A percentile compares a stretch with the other conserved stretches of the same genome.
phyloP scores from a whole-genome alignment of 805 yeast species.

The Ogataea polymorpha region DNA sequence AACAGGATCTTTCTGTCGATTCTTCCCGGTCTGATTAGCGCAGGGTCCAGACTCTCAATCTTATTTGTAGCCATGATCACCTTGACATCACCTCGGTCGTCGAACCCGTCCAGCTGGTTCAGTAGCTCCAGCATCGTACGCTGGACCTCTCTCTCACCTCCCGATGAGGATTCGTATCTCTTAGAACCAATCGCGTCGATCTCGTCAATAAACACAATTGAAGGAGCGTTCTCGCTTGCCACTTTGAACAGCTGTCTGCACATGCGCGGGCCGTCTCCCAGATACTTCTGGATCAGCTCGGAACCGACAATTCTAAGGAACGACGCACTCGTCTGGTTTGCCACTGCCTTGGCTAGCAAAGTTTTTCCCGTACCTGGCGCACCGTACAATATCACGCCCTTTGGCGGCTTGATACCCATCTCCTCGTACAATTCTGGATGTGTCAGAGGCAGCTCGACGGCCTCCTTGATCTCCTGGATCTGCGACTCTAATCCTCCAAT shows the following conservation, averaged over 20 bases:
- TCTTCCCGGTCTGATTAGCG: conserved; percentile 94
- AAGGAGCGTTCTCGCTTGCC: conserved; percentile 96
- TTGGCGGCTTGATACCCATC: conserved; percentile 98
- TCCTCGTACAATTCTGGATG: conserved; percentile 95
- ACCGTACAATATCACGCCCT: conserved; percentile 95
- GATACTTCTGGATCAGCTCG: conserved; percentile 91
- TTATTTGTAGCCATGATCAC: conserved; percentile 98
- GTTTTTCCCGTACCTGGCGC: conserved; percentile 99
- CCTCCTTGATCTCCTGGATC: conserved; percentile 95
- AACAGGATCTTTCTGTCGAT: conserved; percentile 93
- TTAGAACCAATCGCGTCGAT: conserved; percentile 99
- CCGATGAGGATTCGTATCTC: conserved; percentile 86
- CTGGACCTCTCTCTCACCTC: conserved; percentile 97
- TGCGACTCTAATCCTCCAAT: conserved; percentile 95
- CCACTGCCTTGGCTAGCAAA: conserved; percentile 98
- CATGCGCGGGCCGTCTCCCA: conserved; percentile 97
- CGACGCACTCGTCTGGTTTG: conserved; percentile 95
- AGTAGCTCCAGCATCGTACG: conserved; percentile 95
- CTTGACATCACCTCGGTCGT: conserved; percentile 94
- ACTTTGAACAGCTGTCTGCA: conserved; percentile 93
- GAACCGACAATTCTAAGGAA: conserved; percentile 95
- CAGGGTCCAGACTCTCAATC: conserved; percentile 92
- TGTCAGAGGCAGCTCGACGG: conserved; percentile 93
- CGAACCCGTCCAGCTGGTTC: conserved; percentile 95
- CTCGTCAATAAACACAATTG: conserved; percentile 98